These are phyloP conservation scores for Seminavis robusta DNA, from an alignment of 108 stramenopile genomes.

Conservation along the genomic window DNA sequence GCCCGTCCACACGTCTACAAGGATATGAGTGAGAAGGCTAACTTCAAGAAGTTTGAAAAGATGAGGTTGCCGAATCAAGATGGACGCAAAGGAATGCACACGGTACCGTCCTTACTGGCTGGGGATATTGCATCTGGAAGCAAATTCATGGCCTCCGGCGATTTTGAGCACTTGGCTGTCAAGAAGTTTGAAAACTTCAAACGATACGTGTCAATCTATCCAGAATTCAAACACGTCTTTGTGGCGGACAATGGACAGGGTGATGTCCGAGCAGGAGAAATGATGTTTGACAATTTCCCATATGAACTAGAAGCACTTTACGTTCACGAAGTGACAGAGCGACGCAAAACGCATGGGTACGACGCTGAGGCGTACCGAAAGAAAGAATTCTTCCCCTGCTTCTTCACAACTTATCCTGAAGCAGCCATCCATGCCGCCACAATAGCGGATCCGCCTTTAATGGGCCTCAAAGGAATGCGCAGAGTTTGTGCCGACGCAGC, in stretches of 20 bases:
- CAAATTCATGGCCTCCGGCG: conserved; percentile 84
- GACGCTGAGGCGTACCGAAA: conserved; percentile 67
- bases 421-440: conserved; percentile 93
- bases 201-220: conserved; percentile 91
- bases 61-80: conserved; percentile 59
- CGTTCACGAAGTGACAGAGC: conserved; percentile 86
- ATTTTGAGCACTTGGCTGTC: conserved; percentile 85
- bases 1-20: conserved; percentile 98
- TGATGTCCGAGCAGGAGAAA: conserved; percentile 94
- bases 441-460: conserved; percentile 66
- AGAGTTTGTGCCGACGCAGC: conserved; percentile 83
- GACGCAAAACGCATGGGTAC: conserved; percentile 71
- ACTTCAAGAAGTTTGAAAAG: conserved; percentile 92
- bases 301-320: conserved; percentile 82
- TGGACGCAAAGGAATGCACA: conserved; percentile 88
- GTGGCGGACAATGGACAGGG: conserved; percentile 99
- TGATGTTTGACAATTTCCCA: conserved; percentile 90
- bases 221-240: conserved; percentile 95
- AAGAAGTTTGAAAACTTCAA: conserved; percentile 95
- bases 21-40: conserved; percentile 88
- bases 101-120: conserved; percentile 90
- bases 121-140: conserved; percentile 93
- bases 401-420: conserved; percentile 91
- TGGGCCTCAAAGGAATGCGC: conserved; percentile 67
- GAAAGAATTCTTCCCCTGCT: conserved; percentile 77